Evolutionary conservation across 2,329 filamentous ascomycete species (phyloP).

Genomic region (Lecanoromycetidae sp.): DNA sequence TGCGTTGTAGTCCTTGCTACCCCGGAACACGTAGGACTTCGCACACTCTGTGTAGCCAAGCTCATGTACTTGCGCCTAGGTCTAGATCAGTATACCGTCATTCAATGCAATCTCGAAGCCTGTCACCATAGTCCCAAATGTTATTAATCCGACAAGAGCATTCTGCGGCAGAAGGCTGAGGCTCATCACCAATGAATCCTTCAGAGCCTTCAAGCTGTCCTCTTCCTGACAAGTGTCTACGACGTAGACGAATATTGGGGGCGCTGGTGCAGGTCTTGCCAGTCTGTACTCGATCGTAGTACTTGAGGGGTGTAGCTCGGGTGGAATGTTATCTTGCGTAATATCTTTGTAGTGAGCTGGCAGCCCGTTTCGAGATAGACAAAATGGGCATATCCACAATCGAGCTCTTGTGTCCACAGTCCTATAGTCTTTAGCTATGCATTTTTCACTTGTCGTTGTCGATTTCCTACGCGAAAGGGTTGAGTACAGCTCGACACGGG

Average conservation of each 20-base stretch:
- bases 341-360: constrained; percentile 60
- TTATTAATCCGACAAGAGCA: constrained; percentile 53
- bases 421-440: constrained; percentile 24
- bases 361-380: constrained; percentile 52
- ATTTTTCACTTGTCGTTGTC: constrained; percentile 9
- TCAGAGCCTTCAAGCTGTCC: constrained; percentile 53
- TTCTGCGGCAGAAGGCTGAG: constrained; percentile 51
- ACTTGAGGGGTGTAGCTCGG: constrained; percentile 52
- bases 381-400: constrained; percentile 59
- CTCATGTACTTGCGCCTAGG: constrained; percentile 83
- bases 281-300: constrained; percentile 57
- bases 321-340: constrained; percentile 51
- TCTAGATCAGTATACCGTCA: constrained; percentile 13
- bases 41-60: constrained; percentile 96
- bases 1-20: constrained; percentile 93
- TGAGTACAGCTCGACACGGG: constrained; percentile 88
- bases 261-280: constrained; percentile 48
- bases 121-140: constrained; percentile 72
- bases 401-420: constrained; percentile 55
- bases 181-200: constrained; percentile 56
- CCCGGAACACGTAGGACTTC: constrained; percentile 96
- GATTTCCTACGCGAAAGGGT: constrained; percentile 71
- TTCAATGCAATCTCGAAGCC: not conserved
- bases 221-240: constrained; percentile 59
- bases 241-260: constrained; percentile 58